A percentile compares a stretch with the other conserved stretches of the same genome.
Conservation (phyloP, 805 yeast genomes). For the Saturnispora bothae region DNA sequence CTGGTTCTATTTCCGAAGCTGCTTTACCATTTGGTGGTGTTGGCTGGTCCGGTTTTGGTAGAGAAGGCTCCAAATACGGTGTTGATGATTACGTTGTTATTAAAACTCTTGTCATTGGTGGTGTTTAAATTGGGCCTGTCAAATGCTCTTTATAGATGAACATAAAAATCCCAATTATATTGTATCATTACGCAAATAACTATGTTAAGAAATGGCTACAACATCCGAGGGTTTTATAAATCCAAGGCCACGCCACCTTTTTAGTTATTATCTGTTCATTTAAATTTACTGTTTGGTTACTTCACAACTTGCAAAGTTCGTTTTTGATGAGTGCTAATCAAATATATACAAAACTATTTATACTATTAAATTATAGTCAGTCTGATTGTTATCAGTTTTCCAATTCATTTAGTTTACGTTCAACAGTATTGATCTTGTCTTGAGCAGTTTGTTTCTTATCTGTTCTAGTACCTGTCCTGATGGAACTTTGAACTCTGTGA, state of each 20-base stretch:
- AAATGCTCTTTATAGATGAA: not conserved
- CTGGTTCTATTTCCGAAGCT: conserved; percentile 78
- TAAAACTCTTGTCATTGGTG: conserved; percentile 53
- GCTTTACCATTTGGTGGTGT: conserved; percentile 89
- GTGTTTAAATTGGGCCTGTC: conserved; percentile 10
- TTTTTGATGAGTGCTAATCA: too few species aligned
- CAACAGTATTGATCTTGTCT: conserved; percentile 61
- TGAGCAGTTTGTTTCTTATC: conserved; percentile 65
- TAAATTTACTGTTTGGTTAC: too few species aligned
- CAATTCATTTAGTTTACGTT: conserved; percentile 33
- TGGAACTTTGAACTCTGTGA: conserved; percentile 73
- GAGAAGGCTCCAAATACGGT: conserved; percentile 78
- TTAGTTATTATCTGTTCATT: too few species aligned
- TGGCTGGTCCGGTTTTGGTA: conserved; percentile 85
- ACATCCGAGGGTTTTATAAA: too few species aligned
- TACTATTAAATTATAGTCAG: too few species aligned
- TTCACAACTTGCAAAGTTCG: too few species aligned
- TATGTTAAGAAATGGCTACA: too few species aligned
- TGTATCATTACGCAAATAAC: too few species aligned
- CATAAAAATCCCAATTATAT: too few species aligned
- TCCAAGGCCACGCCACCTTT: too few species aligned
- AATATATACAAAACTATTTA: too few species aligned
- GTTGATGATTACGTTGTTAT: conserved; percentile 60
- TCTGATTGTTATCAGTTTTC: not conserved
- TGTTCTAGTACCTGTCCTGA: conserved; percentile 76